Conservation (phyloP, 1,139 yeast genomes). For the Kurtzmaniella quercitrusa region DNA sequence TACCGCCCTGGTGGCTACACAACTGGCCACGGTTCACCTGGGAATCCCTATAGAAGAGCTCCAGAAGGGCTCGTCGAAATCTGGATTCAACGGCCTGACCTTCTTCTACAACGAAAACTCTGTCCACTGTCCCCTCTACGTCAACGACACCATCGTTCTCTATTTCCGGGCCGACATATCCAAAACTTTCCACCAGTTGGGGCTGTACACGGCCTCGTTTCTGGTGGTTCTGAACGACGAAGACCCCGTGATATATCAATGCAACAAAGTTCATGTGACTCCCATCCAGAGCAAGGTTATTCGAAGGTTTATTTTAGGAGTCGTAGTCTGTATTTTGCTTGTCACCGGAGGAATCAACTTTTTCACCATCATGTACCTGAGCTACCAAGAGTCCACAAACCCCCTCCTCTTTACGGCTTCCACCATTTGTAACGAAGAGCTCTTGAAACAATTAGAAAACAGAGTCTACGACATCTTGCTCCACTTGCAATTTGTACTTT, state of each 20-base stretch:
- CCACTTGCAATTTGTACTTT: slow-evolving; percentile 56
- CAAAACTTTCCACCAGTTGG: slow-evolving; percentile 31
- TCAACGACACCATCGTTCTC: slow-evolving; percentile 35
- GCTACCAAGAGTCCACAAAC: slow-evolving; percentile 60
- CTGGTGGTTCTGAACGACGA: slow-evolving; percentile 36
- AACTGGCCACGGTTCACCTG: neutral
- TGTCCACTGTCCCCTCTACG: slow-evolving; percentile 40
- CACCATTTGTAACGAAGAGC: slow-evolving; percentile 55
- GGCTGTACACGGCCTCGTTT: slow-evolving; percentile 39
- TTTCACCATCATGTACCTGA: slow-evolving; percentile 45
- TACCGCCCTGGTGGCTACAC: neutral
- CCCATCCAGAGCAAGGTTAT: slow-evolving; percentile 37
- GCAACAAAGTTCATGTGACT: slow-evolving; percentile 46
- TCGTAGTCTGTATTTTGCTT: slow-evolving; percentile 38
- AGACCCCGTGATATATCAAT: slow-evolving; percentile 38
- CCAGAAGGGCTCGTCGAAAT: neutral
- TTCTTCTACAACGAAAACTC: slow-evolving; percentile 4
- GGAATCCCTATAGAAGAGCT: neutral
- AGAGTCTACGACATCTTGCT: slow-evolving; percentile 44
- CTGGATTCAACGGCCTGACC: neutral
- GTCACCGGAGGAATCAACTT: slow-evolving; percentile 40
- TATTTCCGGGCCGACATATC: slow-evolving; percentile 37
- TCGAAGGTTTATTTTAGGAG: slow-evolving; percentile 32
- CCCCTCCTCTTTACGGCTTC: slow-evolving; percentile 57
- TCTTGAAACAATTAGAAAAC: slow-evolving; percentile 56